These are phyloP conservation scores for Adansonia digitata DNA, from an alignment of 345 rosid genomes.

Conservation along the genomic window DNA sequence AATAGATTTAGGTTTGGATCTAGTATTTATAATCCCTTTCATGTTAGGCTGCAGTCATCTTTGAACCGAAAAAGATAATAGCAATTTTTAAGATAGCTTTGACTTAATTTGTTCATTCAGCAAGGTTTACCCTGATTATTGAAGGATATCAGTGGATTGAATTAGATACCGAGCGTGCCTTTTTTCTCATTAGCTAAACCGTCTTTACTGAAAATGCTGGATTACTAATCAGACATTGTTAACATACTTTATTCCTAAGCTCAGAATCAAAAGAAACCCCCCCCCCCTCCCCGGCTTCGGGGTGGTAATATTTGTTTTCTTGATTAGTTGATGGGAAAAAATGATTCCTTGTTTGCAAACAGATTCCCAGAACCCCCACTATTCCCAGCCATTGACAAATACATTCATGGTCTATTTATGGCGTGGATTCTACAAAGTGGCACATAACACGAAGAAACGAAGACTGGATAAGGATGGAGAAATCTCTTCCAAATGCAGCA, in stretches of 20 bases:
- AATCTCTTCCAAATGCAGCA: background rate
- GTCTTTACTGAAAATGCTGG: too few relatives aligned
- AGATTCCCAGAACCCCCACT: background rate
- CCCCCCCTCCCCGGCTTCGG: too few relatives aligned
- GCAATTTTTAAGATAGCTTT: too few relatives aligned
- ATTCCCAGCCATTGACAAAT: background rate
- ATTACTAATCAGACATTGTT: background rate
- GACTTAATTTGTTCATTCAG: too few relatives aligned
- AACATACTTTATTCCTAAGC: background rate
- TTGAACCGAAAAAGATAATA: too few relatives aligned
- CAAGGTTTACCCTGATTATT: too few relatives aligned
- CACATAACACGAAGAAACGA: background rate
- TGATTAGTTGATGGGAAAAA: too few relatives aligned
- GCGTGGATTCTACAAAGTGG: background rate
- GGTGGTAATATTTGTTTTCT: too few relatives aligned
- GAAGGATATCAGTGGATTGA: too few relatives aligned
- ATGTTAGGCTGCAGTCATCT: too few relatives aligned
- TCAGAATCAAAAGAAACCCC: background rate
- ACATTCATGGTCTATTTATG: background rate
- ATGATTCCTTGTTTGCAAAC: background rate
- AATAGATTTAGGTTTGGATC: too few relatives aligned
- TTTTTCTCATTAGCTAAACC: background rate
- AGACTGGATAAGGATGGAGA: background rate
- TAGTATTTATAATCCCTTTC: too few relatives aligned
- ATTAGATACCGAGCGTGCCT: background rate